These are phyloP conservation scores for Lepidopterella palustris DNA, from an alignment of 495 filamentous ascomycete genomes.

Conservation along the genomic window DNA sequence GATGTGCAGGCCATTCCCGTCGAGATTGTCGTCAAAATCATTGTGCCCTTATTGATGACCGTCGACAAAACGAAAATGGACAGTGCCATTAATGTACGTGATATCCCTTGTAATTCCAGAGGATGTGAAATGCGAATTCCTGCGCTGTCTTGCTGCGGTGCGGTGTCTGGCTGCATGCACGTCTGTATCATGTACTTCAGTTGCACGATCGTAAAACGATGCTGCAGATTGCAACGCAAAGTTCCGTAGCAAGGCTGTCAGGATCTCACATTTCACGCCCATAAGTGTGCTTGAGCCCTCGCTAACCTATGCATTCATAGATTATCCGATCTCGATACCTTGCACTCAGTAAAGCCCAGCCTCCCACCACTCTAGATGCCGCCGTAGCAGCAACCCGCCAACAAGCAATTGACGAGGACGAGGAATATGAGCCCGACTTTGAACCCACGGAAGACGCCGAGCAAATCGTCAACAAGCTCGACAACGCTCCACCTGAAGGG, in stretches of 20 bases:
- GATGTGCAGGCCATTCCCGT: constrained; percentile 69
- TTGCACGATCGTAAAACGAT: neutral
- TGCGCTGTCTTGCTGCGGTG: neutral
- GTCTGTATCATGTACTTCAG: constrained; percentile 11
- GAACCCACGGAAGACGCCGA: constrained; percentile 65
- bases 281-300: neutral
- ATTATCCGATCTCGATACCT: constrained; percentile 45
- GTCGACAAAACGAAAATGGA: constrained; percentile 59
- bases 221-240: neutral
- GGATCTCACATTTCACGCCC: neutral
- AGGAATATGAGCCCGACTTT: constrained; percentile 84
- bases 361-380: constrained; percentile 38
- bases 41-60: constrained; percentile 58
- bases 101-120: neutral
- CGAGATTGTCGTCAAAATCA: constrained; percentile 68
- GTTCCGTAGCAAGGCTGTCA: neutral
- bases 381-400: constrained; percentile 46
- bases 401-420: constrained; percentile 65
- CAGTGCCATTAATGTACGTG: constrained; percentile 53
- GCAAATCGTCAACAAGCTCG: constrained; percentile 63
- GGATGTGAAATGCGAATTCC: neutral
- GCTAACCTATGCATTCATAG: neutral
- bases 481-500: constrained; percentile 53
- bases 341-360: constrained; percentile 36
- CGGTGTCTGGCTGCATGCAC: neutral